Evolutionary conservation across 176 grass and related monocot species (phyloP), one percentile per base, ranked within the genome.

Genomic region (Bromus sterilis): DNA sequence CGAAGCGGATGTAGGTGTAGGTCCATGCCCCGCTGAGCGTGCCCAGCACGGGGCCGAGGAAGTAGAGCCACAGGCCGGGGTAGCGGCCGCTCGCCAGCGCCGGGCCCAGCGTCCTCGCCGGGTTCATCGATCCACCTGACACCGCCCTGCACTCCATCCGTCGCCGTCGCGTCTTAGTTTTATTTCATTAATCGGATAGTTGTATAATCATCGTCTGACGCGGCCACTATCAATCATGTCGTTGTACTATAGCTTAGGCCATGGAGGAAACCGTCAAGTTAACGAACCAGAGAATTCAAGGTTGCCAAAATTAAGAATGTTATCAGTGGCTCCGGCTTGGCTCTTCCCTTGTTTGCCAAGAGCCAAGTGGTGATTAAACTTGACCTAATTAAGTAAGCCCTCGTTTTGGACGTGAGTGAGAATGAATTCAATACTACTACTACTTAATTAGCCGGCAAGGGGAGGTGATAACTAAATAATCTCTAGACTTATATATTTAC

Each of bases 101-200:
- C 61, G 97, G 97, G 14, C 89, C 97, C 71, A 96, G 87, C 12
- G 97, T 95, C 89, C 97, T 85, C 58, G 91, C 97, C 21, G 97
- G 97, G 79, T 99, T 99, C 97, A 96, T 99, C 46, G 97, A 99
- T 81, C 97, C 97, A 56, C 97, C 97, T 3, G 97, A 99, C 25
- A 99, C 76, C 2, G 97, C 83, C 97, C 97, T 99, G 91, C 91
- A 93, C 76, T 62, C 84, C 33, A 87, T 91, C 71, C 59, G 53
- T 87, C 80, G 34, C 74, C 46, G 44, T 41, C 46, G 73, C 57
- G 78, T 82, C 88, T 89, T 46, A 89, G 87, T 49, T 74, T 25
- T 7, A 15, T 11, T 31, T 7, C 6, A 12, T 8, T 42, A 7
- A 68, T 1, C 4, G n/a, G n/a, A n/a, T 42, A 23, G 0, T 0